Conservation (phyloP, 306 rosid genomes). For the Clitoria ternatea region DNA sequence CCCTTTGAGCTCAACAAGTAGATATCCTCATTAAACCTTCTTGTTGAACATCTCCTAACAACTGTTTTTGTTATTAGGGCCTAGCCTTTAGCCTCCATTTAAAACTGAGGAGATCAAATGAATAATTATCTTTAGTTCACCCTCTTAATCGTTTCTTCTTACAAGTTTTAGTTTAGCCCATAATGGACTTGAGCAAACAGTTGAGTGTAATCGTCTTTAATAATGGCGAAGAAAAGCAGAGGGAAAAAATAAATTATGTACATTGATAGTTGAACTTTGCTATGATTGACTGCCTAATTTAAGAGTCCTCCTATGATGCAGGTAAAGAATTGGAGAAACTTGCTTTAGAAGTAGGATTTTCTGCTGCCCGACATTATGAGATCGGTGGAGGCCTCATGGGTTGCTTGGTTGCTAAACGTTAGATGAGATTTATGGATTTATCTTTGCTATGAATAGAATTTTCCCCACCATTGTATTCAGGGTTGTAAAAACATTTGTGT, state of each 20-base stretch:
- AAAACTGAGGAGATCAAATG: too few relatives aligned
- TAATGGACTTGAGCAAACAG: too few relatives aligned
- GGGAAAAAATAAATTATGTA: not conserved
- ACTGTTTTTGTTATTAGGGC: too few relatives aligned
- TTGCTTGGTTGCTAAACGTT: conserved; percentile 71
- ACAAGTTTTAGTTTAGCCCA: too few relatives aligned
- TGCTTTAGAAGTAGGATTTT: conserved; percentile 78
- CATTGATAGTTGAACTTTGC: conserved; percentile 3
- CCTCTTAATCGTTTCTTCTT: too few relatives aligned
- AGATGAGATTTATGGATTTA: conserved; percentile 9
- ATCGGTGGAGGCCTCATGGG: conserved; percentile 89
- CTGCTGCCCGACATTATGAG: conserved; percentile 69
- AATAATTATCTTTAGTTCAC: too few relatives aligned
- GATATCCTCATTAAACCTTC: too few relatives aligned
- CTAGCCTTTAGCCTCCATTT: too few relatives aligned
- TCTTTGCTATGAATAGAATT: not conserved
- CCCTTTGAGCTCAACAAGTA: too few relatives aligned
- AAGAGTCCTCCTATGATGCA: conserved; percentile 34
- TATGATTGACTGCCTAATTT: conserved; percentile 16
- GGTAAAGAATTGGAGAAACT: conserved; percentile 83
- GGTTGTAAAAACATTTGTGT: conserved; percentile 1
- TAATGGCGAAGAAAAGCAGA: not conserved
- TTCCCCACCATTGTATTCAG: not conserved
- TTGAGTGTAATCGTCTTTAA: not conserved
- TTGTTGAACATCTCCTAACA: too few relatives aligned